A percentile compares a stretch with the other conserved stretches of the same genome.
Conservation (phyloP, 345 rosid species). For the Rhizophora apiculata region DNA sequence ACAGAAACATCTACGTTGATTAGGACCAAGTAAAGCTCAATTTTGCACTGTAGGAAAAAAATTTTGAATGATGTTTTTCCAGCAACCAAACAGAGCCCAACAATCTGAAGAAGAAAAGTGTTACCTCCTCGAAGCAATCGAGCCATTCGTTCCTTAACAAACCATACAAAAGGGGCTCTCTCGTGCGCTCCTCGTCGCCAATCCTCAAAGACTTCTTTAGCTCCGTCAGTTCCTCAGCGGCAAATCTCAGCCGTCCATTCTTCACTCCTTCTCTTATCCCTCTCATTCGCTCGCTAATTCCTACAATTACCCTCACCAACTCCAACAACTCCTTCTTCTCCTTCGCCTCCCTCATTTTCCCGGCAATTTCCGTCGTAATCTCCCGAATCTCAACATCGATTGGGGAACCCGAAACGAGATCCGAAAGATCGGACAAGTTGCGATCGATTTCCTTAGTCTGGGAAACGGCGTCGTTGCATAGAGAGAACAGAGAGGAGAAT, state of each 20-base stretch:
- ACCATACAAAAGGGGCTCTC: slow-evolving; percentile 68
- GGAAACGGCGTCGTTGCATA: slow-evolving; percentile 64
- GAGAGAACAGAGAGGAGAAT: slow-evolving; percentile 77
- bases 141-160: slow-evolving; percentile 74
- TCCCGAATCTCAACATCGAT: slow-evolving; percentile 61
- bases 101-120: background rate
- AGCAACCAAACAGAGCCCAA: slow-evolving; percentile 17
- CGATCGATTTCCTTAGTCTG: slow-evolving; percentile 43
- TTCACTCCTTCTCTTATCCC: slow-evolving; percentile 53
- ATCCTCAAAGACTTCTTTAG: slow-evolving; percentile 66
- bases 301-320: slow-evolving; percentile 54
- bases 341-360: slow-evolving; percentile 54
- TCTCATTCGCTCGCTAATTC: slow-evolving; percentile 59
- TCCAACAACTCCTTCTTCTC: slow-evolving; percentile 61
- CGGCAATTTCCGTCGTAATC: slow-evolving; percentile 51
- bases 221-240: slow-evolving; percentile 71
- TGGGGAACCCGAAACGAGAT: slow-evolving; percentile 55
- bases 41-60: too few species aligned
- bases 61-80: slow-evolving; percentile 1
- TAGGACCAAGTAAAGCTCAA: too few species aligned
- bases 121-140: slow-evolving; percentile 82
- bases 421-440: slow-evolving; percentile 44
- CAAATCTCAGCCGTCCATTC: slow-evolving; percentile 57
- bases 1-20: too few species aligned
- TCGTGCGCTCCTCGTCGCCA: slow-evolving; percentile 50